These are phyloP conservation scores for Ampelocalamus luodianensis DNA, from an alignment of 176 grass and related monocot species.

Conservation along the genomic window DNA sequence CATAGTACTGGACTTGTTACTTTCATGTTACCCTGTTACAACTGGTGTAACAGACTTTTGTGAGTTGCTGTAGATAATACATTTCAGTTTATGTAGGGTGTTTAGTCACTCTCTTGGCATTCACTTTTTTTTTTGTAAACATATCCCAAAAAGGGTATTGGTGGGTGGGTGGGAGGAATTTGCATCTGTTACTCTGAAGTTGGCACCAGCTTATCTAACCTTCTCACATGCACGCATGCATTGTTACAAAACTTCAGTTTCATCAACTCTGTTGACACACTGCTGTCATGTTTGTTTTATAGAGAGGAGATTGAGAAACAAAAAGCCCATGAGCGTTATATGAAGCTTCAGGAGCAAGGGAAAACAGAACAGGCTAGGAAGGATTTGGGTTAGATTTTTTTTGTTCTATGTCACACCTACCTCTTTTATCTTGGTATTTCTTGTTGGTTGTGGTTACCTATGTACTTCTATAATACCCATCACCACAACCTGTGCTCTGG, in stretches of 20 bases:
- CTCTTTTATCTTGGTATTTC: neutral
- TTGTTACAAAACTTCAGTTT: neutral
- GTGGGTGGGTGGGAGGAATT: neutral
- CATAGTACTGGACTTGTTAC: neutral
- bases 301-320: slow-evolving; percentile 99
- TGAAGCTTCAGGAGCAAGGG: slow-evolving; percentile 99
- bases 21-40: neutral
- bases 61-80: slow-evolving; percentile 6
- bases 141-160: neutral
- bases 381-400: slow-evolving; percentile 83
- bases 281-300: slow-evolving; percentile 25
- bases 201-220: neutral
- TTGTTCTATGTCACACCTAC: slow-evolving; percentile 27
- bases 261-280: neutral
- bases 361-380: slow-evolving; percentile 95
- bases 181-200: neutral
- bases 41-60: neutral
- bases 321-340: slow-evolving; percentile 94
- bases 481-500: neutral
- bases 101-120: neutral
- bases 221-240: neutral
- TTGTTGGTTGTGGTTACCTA: neutral
- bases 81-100: neutral
- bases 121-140: neutral
- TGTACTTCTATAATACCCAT: slow-evolving; percentile 26